Percentiles rank a stretch among this genome's conserved stretches.
These are phyloP conservation scores for Planoprotostelium fungivorum DNA, from an alignment of 78 protist genomes.

Conservation along the genomic window DNA sequence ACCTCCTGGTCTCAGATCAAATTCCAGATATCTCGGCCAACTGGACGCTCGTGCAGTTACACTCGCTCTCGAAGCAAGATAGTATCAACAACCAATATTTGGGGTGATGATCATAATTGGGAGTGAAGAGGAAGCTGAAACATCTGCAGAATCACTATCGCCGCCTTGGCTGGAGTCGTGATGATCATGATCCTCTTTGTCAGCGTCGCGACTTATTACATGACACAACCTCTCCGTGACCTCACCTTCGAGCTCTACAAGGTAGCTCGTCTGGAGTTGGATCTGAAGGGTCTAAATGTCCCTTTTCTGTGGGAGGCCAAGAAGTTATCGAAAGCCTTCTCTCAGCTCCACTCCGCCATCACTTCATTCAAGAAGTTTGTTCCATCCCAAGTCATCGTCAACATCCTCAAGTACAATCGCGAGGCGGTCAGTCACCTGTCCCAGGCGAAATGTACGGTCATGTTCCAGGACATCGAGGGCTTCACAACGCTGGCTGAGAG, in stretches of 20 bases:
- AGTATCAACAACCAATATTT: not conserved
- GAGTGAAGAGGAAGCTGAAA: not conserved
- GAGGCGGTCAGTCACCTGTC: not conserved
- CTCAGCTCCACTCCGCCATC: not conserved
- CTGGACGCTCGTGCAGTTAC: not conserved
- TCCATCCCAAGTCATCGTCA: not conserved
- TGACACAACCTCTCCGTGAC: not conserved
- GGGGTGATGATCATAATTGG: not conserved
- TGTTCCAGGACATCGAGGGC: not conserved
- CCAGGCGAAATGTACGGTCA: not conserved
- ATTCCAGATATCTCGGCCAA: no score
- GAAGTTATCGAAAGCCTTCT: not conserved
- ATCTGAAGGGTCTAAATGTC: not conserved
- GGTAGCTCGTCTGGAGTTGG: not conserved
- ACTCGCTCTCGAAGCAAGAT: not conserved
- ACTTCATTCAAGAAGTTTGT: not conserved
- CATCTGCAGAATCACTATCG: not conserved
- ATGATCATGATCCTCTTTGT: not conserved
- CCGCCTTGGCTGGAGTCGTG: not conserved
- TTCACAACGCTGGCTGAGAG: not conserved
- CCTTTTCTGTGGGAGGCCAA: not conserved
- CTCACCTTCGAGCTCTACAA: not conserved
- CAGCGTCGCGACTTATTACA: not conserved
- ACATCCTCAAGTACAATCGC: not conserved
- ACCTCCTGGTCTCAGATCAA: no score